Conservation (phyloP, 2,329 filamentous ascomycete species). For the Neopestalotiopsis clavispora region DNA sequence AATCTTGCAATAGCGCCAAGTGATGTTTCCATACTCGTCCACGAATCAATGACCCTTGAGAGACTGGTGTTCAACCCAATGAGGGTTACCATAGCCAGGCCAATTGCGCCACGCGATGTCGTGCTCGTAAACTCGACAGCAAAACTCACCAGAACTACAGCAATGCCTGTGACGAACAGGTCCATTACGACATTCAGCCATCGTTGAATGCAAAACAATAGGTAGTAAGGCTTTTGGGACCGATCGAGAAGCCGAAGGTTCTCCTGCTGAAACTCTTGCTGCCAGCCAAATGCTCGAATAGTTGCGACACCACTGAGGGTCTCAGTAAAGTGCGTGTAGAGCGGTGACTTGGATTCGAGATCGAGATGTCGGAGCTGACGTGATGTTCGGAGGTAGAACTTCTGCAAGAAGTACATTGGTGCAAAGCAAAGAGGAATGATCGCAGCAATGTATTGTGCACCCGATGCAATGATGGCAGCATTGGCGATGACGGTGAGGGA, state of each 20-base stretch:
- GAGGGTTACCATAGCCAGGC: background rate
- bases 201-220: slow-evolving; percentile 7
- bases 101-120: background rate
- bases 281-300: slow-evolving; percentile 54
- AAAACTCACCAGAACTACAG: slow-evolving; percentile 27
- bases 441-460: background rate
- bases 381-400: slow-evolving; percentile 15
- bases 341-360: background rate
- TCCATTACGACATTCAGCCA: slow-evolving; percentile 35
- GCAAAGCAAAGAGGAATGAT: slow-evolving; percentile 17
- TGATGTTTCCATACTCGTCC: slow-evolving; percentile 13
- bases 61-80: no score
- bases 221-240: slow-evolving; percentile 12
- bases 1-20: slow-evolving; percentile 30
- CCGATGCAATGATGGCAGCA: slow-evolving; percentile 1
- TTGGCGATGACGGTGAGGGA: background rate
- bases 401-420: slow-evolving; percentile 36
- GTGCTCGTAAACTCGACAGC: slow-evolving; percentile 16
- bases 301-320: slow-evolving; percentile 51
- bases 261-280: slow-evolving; percentile 27
- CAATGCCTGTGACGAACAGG: slow-evolving; percentile 16
- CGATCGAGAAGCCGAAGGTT: background rate
- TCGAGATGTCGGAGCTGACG: slow-evolving; percentile 14
- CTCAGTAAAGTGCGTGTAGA: slow-evolving; percentile 48
- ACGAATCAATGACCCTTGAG: background rate